Base-by-base conservation (phyloP, 805 yeast species). In the Hanseniaspora guilliermondii region DNA sequence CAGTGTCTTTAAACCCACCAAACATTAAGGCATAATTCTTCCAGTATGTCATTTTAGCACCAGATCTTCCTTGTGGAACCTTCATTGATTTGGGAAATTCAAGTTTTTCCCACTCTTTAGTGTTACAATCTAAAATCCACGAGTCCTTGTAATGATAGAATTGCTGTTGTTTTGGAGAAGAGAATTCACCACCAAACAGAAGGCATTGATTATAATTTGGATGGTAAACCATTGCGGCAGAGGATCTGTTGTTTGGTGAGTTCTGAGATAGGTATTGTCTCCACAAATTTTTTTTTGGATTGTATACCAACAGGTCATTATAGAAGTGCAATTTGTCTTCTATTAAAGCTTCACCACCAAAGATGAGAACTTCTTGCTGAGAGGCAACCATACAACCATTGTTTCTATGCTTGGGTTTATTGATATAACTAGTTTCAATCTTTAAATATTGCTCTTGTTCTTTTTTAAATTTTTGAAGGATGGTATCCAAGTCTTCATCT, bases 141-240 rank as follows among this genome's bases (percentile, higher is more conserved):
- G 96, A 84, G 64, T 91, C 98, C 17, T 96, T 91, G 66, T 87
- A 91, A 68, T 91, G 98, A 66, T 93, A 93, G 68, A 91, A 91
- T 0, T 96, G 87, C 49, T 87, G 80, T 67, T 91, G 98, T 62
- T 91, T 91, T 3, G 97, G 97, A 16, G 95, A 85, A 1, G 96
- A 86, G 62, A 93, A 91, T 68, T 91, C 98, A 62, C 98, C 98
- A 49, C 97, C 98, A 70, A 87, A 93, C 73, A 91, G 69, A 57
- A 91, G 66, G 27, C 87, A 76, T 2, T 89, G 72, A 11, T 97
- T 97, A 16, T 50, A 50, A 2, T 88, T 79, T 1, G 96, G 95
- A 68, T 91, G 97, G 0, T 86, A 83, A 58, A 89, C 82, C 87
- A 89, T 85, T 1, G 95, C 85, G 60, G 94, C 96, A 0, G 96